Percentiles rank a stretch among this genome's conserved stretches.
Evolutionary conservation across 2,329 filamentous ascomycete genomes (phyloP).

Genomic region (Dryadomyces quercivorus): DNA sequence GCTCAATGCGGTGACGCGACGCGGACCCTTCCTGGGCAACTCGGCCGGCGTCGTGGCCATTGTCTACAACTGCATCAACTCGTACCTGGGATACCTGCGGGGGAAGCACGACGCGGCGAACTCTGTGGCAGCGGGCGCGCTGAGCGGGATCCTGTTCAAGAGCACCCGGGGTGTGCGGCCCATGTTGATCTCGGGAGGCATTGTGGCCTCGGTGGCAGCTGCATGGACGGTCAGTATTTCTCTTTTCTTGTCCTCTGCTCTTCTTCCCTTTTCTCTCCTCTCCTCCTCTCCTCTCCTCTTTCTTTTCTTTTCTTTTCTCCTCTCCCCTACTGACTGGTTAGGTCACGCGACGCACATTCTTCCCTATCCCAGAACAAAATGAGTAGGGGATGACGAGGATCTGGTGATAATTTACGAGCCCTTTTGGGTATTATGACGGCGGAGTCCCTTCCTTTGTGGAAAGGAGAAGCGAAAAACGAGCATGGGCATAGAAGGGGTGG

Average conservation of each 20-base stretch:
- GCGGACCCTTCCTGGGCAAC: conserved; percentile 93
- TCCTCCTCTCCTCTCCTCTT: neutral
- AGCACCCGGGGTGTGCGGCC: conserved; percentile 81
- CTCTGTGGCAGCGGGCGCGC: conserved; percentile 68
- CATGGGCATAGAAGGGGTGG: neutral
- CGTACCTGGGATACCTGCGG: conserved; percentile 62
- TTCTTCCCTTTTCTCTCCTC: neutral
- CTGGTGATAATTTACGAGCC: neutral
- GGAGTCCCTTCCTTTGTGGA: neutral
- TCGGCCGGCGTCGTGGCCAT: conserved; percentile 92
- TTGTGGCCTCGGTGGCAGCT: conserved; percentile 77
- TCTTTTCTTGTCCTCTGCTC: too few relatives aligned
- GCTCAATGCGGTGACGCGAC: conserved; percentile 83
- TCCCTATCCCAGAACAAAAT: conserved; percentile 10
- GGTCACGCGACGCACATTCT: conserved; percentile 15
- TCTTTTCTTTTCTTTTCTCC: neutral
- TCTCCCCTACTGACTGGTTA: neutral
- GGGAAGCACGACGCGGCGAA: conserved; percentile 87
- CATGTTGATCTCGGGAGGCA: conserved; percentile 87
- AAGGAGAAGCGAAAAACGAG: neutral
- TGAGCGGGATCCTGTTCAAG: conserved; percentile 95
- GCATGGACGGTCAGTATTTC: conserved; percentile 69
- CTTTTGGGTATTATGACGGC: neutral
- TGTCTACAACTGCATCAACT: conserved; percentile 90
- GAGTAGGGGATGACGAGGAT: neutral